phyloP scores from a whole-genome alignment of 2,329 filamentous ascomycete species.

The Pestalotiopsis fici region DNA sequence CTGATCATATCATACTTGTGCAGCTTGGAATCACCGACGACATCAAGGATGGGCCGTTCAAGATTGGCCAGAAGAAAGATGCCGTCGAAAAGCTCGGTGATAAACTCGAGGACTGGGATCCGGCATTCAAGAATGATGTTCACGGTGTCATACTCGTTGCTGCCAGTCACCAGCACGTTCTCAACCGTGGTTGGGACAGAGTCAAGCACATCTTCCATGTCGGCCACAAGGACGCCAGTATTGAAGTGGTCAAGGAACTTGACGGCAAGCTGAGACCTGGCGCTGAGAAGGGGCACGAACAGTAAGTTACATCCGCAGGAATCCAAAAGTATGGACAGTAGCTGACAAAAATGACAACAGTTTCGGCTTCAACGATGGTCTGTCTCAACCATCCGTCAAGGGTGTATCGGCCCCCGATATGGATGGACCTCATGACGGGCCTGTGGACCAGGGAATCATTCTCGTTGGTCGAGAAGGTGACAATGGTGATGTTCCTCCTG shows the following conservation, averaged over 20 bases:
- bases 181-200: slow-evolving; percentile 26
- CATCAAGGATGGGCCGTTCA: slow-evolving; percentile 31
- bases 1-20: background rate
- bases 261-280: slow-evolving; percentile 34
- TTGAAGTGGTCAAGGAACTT: slow-evolving; percentile 30
- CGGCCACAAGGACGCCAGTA: slow-evolving; percentile 16
- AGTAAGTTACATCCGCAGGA: slow-evolving; percentile 25
- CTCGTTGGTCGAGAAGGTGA: slow-evolving; percentile 38
- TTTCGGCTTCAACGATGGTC: slow-evolving; percentile 44
- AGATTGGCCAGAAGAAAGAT: slow-evolving; percentile 31
- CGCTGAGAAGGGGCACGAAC: slow-evolving; percentile 35
- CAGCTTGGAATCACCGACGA: slow-evolving; percentile 28
- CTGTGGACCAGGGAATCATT: slow-evolving; percentile 29
- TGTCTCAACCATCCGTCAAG: slow-evolving; percentile 40
- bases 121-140: slow-evolving; percentile 32
- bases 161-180: slow-evolving; percentile 26
- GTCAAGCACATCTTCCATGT: slow-evolving; percentile 30
- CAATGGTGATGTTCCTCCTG: slow-evolving; percentile 7
- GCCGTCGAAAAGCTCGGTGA: slow-evolving; percentile 31
- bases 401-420: background rate
- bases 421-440: slow-evolving; percentile 24
- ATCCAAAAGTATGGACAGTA: slow-evolving; percentile 20
- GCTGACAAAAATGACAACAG: slow-evolving; percentile 1
- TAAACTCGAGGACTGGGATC: slow-evolving; percentile 26
- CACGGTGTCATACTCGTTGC: slow-evolving; percentile 36